Evolutionary conservation across 169 alveolate genomes (phyloP).

Genomic region (Babesia bigemina): DNA sequence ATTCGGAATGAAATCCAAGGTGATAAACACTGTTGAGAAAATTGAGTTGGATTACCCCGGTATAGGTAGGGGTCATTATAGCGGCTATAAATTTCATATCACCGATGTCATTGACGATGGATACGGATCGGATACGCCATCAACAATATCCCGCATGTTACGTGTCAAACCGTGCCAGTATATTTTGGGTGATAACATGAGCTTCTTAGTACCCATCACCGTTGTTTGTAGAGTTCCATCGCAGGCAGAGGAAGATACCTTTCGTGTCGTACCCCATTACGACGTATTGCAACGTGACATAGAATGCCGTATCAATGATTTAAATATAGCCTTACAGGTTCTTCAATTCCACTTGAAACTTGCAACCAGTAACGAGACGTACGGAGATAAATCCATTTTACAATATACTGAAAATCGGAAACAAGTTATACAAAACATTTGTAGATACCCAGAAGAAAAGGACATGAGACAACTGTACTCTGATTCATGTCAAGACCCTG

Average conservation of each 20-base stretch:
- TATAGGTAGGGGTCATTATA: neutral
- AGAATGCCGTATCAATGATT: neutral
- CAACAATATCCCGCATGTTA: neutral
- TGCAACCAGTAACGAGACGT: neutral
- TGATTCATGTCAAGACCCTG: neutral
- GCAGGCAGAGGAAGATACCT: neutral
- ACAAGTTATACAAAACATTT: neutral
- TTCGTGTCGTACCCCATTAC: constrained; percentile 29
- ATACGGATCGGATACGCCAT: neutral
- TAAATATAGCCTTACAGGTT: neutral
- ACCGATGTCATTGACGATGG: neutral
- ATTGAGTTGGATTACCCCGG: constrained; percentile 3
- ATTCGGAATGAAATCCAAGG: constrained; percentile 29
- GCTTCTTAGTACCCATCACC: constrained; percentile 31
- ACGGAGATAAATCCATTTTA: neutral
- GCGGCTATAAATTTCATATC: constrained; percentile 2
- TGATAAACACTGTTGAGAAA: neutral
- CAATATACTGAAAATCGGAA: neutral
- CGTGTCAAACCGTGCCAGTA: constrained; percentile 17
- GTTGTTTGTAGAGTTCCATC: neutral
- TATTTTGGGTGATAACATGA: constrained; percentile 35
- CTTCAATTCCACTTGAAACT: neutral
- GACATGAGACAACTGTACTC: neutral
- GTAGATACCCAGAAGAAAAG: neutral
- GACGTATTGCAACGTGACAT: constrained; percentile 4